A percentile compares a stretch with the other conserved stretches of the same genome.
phyloP scores from a whole-genome alignment of 805 yeast species.

The Kluyveromyces lactis region DNA sequence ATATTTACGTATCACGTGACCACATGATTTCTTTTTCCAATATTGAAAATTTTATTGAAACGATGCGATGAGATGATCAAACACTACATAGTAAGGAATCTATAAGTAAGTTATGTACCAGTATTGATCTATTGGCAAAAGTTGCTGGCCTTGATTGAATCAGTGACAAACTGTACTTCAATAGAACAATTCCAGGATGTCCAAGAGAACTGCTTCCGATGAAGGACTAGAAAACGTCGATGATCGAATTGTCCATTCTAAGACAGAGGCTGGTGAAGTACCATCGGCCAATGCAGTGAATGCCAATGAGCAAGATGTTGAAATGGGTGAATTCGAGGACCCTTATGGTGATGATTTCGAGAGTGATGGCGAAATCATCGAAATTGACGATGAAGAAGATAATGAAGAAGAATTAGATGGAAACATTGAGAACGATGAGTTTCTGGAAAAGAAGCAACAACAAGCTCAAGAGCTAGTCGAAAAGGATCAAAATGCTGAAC shows the following conservation, averaged over 20 bases:
- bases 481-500: conserved; percentile 29
- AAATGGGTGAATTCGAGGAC: conserved; percentile 82
- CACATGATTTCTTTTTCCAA: conserved; percentile 3
- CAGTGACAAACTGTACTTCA: too few species aligned
- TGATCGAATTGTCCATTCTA: conserved; percentile 35
- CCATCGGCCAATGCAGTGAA: conserved; percentile 25
- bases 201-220: conserved; percentile 41
- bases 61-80: conserved; percentile 13
- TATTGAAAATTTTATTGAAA: conserved; percentile 12
- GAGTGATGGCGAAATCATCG: conserved; percentile 83
- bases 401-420: conserved; percentile 32
- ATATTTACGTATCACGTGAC: not conserved
- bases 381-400: conserved; percentile 57
- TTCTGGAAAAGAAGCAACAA: conserved; percentile 30
- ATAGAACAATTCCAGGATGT: conserved; percentile 27
- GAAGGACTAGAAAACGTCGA: conserved; percentile 31
- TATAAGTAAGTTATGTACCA: too few species aligned
- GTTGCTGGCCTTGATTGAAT: too few species aligned
- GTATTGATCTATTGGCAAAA: too few species aligned
- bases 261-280: conserved; percentile 23
- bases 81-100: too few species aligned
- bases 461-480: conserved; percentile 32
- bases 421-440: conserved; percentile 28
- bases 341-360: conserved; percentile 88
- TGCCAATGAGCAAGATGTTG: conserved; percentile 35